Base-by-base conservation (phyloP, 495 filamentous ascomycete genomes). In the Daldinia bambusicola region DNA sequence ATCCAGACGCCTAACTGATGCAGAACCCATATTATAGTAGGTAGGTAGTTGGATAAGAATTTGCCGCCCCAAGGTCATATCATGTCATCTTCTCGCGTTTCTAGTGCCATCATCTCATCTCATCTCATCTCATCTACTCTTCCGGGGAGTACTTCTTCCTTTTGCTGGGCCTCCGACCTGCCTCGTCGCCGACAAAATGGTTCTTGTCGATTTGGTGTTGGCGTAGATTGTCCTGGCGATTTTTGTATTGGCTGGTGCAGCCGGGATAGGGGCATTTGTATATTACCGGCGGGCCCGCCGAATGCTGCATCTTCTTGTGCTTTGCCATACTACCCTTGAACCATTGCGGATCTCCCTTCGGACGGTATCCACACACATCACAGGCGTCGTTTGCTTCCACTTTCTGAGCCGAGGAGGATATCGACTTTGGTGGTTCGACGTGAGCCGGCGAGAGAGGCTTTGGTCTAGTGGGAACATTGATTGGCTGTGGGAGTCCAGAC, bases 281-380 rank as follows among this genome's bases (percentile, higher is more conserved):
- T 50, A 85, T 84, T 50, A 74, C 69, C 10, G 81, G 81, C 9
- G 81, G 81, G 13, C 70, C 76, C 2, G 67, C 66, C 59, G 81
- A 82, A 74, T 85, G 83, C 66, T 83, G 78, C 70, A 83, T 77
- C 62, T 81, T 84, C 75, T 76, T 81, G 70, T 85, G 83, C 72
- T 85, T 85, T 61, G 82, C 79, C 83, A 85, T 84, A 73, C 82
- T 84, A 18, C 83, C 83, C 58, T 81, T 82, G 66, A 84, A 85
- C 83, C 83, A 85, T 59, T 82, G 80, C n/a, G 83, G 83, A 55
- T 83, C 79, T 12, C 83, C 83, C 67, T 83, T 82, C 2, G 83
- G 83, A 6, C 82, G 80, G 75, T 85, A 85, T 1, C 80, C 83
- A 69, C 83, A 85, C 55, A 83, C 71, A 20, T 84, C 79, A 60